phyloP scores from a whole-genome alignment of 2,329 filamentous ascomycete species.

The Penicillium decumbens region DNA sequence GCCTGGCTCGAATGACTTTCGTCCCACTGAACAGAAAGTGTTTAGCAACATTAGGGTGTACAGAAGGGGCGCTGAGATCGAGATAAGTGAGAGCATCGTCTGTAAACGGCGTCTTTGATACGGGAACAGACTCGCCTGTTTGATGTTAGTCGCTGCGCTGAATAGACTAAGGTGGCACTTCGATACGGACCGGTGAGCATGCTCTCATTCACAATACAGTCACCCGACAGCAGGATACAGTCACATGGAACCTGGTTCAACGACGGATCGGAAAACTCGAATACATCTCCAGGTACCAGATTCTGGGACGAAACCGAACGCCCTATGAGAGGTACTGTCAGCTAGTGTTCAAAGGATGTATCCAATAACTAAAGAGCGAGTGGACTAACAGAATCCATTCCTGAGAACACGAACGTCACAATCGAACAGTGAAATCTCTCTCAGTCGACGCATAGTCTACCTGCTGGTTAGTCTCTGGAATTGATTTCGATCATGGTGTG shows the following conservation, averaged over 20 bases:
- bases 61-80: slow-evolving; percentile 72
- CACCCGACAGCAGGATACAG: slow-evolving; percentile 82
- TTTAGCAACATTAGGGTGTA: slow-evolving; percentile 75
- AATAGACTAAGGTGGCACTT: not conserved
- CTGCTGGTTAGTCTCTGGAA: slow-evolving; percentile 12
- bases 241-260: slow-evolving; percentile 86
- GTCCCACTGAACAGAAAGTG: slow-evolving; percentile 94
- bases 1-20: slow-evolving; percentile 84
- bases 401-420: slow-evolving; percentile 91
- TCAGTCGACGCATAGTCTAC: slow-evolving; percentile 79
- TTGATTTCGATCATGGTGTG: not conserved
- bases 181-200: slow-evolving; percentile 72
- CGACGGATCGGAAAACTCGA: slow-evolving; percentile 91
- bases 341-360: not conserved
- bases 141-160: slow-evolving; percentile 16
- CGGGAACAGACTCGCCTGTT: slow-evolving; percentile 84
- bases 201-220: slow-evolving; percentile 98
- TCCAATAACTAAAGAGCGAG: not conserved
- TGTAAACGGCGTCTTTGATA: slow-evolving; percentile 82
- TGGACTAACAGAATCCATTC: slow-evolving; percentile 77
- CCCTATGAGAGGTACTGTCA: slow-evolving; percentile 49
- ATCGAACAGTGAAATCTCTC: slow-evolving; percentile 89
- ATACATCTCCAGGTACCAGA: slow-evolving; percentile 90
- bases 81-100: slow-evolving; percentile 73
- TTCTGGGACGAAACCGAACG: slow-evolving; percentile 79